A percentile compares a stretch with the other conserved stretches of the same genome.
Conservation (phyloP, 2,329 filamentous ascomycete genomes). For the Macrophomina phaseolina region DNA sequence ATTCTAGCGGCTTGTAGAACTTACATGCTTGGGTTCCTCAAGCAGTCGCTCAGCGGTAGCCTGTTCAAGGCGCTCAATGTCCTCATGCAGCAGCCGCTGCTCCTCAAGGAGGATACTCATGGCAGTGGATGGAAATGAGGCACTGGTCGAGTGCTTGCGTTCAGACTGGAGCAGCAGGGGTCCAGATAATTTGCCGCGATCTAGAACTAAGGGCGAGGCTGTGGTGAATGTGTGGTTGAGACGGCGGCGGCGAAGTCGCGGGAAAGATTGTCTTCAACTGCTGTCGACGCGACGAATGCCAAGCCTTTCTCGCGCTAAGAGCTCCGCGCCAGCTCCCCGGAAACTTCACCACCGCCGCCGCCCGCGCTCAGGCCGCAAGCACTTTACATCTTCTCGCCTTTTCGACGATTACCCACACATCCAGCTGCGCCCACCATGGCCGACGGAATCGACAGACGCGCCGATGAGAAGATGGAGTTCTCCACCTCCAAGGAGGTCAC, state of each 20-base stretch:
- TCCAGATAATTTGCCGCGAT: background rate
- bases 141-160: background rate
- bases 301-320: slow-evolving; percentile 13
- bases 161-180: too few species aligned
- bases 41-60: slow-evolving; percentile 86
- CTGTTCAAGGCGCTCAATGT: slow-evolving; percentile 93
- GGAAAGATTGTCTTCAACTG: background rate
- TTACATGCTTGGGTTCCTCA: slow-evolving; percentile 86
- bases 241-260: slow-evolving; percentile 11
- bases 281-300: slow-evolving; percentile 16
- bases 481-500: slow-evolving; percentile 97
- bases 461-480: slow-evolving; percentile 97
- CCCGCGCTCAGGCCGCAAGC: slow-evolving; percentile 23
- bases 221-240: background rate
- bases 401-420: background rate
- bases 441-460: slow-evolving; percentile 89
- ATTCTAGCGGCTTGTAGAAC: slow-evolving; percentile 39
- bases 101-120: slow-evolving; percentile 81
- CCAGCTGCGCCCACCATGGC: slow-evolving; percentile 69
- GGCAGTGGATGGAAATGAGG: slow-evolving; percentile 12
- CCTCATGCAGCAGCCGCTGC: slow-evolving; percentile 92
- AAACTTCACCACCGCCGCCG: slow-evolving; percentile 24
- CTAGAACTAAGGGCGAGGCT: background rate
- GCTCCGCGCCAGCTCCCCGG: slow-evolving; percentile 21
- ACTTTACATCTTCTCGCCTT: background rate